phyloP scores from a whole-genome alignment of 1,284 basidiomycete genomes.

The Sporisorium reilianum region DNA sequence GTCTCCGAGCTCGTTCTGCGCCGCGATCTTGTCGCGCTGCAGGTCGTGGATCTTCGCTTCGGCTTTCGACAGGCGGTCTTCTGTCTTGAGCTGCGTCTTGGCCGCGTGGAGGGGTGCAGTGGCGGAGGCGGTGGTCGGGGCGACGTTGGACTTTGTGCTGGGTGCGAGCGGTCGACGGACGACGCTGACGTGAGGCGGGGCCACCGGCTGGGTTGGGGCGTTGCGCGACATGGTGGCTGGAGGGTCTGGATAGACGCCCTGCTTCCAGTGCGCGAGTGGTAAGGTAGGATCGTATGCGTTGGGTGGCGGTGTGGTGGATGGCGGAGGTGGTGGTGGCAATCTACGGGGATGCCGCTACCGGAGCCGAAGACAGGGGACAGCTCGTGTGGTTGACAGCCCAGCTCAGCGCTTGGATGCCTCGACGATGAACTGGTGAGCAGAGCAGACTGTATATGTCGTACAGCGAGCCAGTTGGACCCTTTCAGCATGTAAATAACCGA shows the following conservation, averaged over 20 bases:
- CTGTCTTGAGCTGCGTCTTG: slow-evolving; percentile 39
- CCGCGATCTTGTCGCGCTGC: slow-evolving; percentile 26
- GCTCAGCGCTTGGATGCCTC: not conserved
- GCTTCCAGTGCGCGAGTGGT: slow-evolving; percentile 19
- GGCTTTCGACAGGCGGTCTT: slow-evolving; percentile 34
- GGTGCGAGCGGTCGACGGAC: slow-evolving; percentile 37
- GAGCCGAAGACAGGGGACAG: slow-evolving; percentile 3
- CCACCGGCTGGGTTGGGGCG: not conserved
- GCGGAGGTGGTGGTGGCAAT: slow-evolving; percentile 9
- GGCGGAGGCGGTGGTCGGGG: slow-evolving; percentile 8
- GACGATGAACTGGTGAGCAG: not conserved
- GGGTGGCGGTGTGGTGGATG: slow-evolving; percentile 11
- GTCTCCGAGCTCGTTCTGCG: slow-evolving; percentile 40
- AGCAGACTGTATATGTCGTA: not conserved
- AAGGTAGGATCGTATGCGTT: slow-evolving; percentile 20
- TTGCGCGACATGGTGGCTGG: slow-evolving; percentile 29
- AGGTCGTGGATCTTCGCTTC: slow-evolving; percentile 37
- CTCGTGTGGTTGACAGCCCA: not conserved
- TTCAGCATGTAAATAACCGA: slow-evolving; percentile 2
- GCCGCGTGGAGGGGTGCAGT: slow-evolving; percentile 6
- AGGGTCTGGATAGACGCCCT: slow-evolving; percentile 24
- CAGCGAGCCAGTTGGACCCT: not conserved
- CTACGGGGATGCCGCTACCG: not conserved
- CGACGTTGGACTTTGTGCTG: slow-evolving; percentile 36
- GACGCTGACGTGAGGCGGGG: slow-evolving; percentile 25